Base-by-base conservation (phyloP, 2,329 filamentous ascomycete species). In the Penicillium capsulatum region DNA sequence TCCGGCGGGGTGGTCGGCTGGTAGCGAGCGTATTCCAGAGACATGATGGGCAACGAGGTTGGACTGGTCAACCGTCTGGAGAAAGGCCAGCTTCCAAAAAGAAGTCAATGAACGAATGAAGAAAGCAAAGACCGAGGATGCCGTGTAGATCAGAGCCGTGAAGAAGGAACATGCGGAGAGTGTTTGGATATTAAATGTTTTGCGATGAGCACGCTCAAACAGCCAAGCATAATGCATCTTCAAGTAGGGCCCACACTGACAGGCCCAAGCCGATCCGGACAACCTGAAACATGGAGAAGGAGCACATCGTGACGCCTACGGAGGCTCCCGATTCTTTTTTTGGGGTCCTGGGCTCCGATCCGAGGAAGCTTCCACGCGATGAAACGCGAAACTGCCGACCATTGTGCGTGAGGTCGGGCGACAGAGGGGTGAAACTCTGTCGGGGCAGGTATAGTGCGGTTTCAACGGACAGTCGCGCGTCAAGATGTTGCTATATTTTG, bases 1-100 rank as follows among this genome's bases (percentile, higher is more conserved):
- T 58, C 54, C 36, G 70, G 69, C 44, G 70, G 70, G 34, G 70
- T 73, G 17, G 60, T 61, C 35, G 69, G 69, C 50, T 63, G 63
- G 49, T 67, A 70, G 50, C 60, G 65, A 45, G 66, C 63, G 42
- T 65, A 60, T 47, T 65, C 60, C 42, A 66, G 53, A 52, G 66
- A 64, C 67, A 71, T 69, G 49, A 55, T 68, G 31, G 29, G 35
- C 15, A 20, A 28, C 20, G 29, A 5, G 14, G 34, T 28, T 14
- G 15, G 13, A 7, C 17, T 38, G 35, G 9, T 38, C 20, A 20
- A 27, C 17, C 26, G 5, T 28, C 26, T 28, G 13, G 13, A 11
- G 6, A n/a, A 14, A 28, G 13, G 11, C 26, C 26, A 28, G 11
- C 26, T 28, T 5, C 26, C 26, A 46, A 55, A 58, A 44, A 31